Conservation (phyloP, 2,329 filamentous ascomycete genomes). For the Rugonectria rugulosa region DNA sequence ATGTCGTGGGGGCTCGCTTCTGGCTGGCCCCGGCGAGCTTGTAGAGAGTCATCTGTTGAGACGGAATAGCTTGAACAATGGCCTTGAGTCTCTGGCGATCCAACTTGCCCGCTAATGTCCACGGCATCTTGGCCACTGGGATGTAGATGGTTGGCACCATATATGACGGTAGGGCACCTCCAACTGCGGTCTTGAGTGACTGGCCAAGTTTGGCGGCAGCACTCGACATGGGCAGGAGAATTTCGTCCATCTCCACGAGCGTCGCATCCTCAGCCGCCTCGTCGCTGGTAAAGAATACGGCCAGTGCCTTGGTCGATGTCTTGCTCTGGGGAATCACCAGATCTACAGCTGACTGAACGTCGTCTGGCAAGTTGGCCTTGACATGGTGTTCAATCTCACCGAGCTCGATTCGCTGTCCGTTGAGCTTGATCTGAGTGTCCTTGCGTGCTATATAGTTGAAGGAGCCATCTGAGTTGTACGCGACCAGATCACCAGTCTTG, state of each 20-base stretch:
- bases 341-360: constrained; percentile 56
- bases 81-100: constrained; percentile 42
- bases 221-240: not conserved
- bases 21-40: constrained; percentile 25
- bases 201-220: not conserved
- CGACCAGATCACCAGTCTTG: constrained; percentile 56
- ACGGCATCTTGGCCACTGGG: constrained; percentile 13
- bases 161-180: constrained; percentile 24
- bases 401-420: constrained; percentile 60
- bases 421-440: constrained; percentile 65
- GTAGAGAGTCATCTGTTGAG: constrained; percentile 19
- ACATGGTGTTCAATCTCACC: constrained; percentile 50
- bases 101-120: constrained; percentile 27
- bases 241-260: not conserved
- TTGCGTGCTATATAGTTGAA: constrained; percentile 58
- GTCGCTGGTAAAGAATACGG: constrained; percentile 16
- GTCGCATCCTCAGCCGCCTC: not conserved
- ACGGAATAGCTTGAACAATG: constrained; percentile 32
- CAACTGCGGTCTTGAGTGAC: constrained; percentile 4
- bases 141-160: constrained; percentile 31
- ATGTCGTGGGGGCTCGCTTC: constrained; percentile 44
- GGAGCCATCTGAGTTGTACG: constrained; percentile 49
- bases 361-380: constrained; percentile 62
- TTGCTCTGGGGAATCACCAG: constrained; percentile 47
- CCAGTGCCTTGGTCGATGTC: constrained; percentile 23